phyloP scores from a whole-genome alignment of 176 grass and related monocot genomes.

The Aegilops speltoides region DNA sequence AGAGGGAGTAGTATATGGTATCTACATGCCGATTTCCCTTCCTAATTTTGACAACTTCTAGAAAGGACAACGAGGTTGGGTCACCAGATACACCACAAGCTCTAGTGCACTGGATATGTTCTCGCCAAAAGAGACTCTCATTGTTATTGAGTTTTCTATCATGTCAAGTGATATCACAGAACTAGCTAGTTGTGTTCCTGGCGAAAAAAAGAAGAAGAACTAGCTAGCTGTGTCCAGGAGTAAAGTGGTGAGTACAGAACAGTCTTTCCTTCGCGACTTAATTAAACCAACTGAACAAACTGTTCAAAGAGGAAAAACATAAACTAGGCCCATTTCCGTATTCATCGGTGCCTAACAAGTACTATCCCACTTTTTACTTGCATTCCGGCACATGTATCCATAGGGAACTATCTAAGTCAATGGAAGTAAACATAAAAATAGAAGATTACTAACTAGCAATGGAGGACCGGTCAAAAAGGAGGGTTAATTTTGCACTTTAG shows the following conservation, averaged over 20 bases:
- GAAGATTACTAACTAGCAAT: constrained; percentile 4
- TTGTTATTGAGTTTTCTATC: background rate
- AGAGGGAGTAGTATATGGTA: too few relatives aligned
- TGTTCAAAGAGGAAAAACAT: constrained; percentile 9
- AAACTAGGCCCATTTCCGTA: background rate
- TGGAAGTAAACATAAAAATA: constrained; percentile 15
- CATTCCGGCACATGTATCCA: background rate
- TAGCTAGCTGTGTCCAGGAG: background rate
- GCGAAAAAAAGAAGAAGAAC: too few relatives aligned
- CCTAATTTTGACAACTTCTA: too few relatives aligned
- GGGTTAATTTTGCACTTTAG: constrained; percentile 1
- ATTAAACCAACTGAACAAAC: background rate
- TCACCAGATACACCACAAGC: too few relatives aligned
- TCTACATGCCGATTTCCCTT: too few relatives aligned
- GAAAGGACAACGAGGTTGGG: too few relatives aligned
- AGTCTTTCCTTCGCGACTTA: background rate
- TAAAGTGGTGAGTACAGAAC: background rate
- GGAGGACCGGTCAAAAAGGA: constrained; percentile 36
- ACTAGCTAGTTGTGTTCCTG: background rate
- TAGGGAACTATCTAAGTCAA: constrained; percentile 16
- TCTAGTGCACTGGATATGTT: too few relatives aligned
- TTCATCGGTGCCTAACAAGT: constrained; percentile 11
- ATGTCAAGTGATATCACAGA: background rate
- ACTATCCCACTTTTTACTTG: background rate
- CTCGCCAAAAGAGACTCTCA: background rate